Evolutionary conservation across 345 rosid genomes (phyloP), one percentile per base, ranked within the genome.

Genomic region (Reutealis trisperma): DNA sequence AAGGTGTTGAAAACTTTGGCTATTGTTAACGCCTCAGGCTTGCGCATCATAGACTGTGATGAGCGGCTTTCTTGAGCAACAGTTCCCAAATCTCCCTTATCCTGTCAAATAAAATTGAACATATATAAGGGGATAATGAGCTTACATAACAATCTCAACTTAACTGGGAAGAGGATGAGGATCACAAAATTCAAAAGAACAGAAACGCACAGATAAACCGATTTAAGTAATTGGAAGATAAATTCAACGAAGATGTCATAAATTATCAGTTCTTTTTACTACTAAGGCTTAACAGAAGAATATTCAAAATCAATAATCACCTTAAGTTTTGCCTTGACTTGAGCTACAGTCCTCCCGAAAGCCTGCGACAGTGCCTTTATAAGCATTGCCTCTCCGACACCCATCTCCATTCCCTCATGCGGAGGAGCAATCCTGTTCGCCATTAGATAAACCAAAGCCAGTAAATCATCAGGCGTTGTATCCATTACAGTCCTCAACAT

Each of bases 51-150:
- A 45, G 92, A 86, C 73, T 96, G 99, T 75, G 97, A 90, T 55
- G 92, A 89, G 58, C 98, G 93, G 83, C 98, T 96, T 78, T 87
- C 93, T 88, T 93, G 90, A 64, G 98, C 99, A 57, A 96, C 99
- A 79, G 89, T 92, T 42, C 99, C 99, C 77, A 96, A 80, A 83
- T 96, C 99, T 82, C 99, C 99, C 78, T 83, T 77, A 30, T 85
- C 91, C 97, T 96, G 81, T 47, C 84, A 82, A 67, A 61, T 49
- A 34, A 72, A 73, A 18, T 61, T 2, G 42, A 68, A 52, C 16
- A 63, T 42, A 27, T 22, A 60, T 21, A 16, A 47, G 30, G 14
- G 18, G n/a, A n/a, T 71, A 27, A 66, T 42, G 9, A 72, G 10
- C 55, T 49, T 25, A 14, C 63, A 49, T 30, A 59, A 67, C 63